Percentiles rank a stretch among this genome's conserved stretches.
phyloP scores from a whole-genome alignment of 768 basidiomycete species.

The Hortiboletus flavorubellus region DNA sequence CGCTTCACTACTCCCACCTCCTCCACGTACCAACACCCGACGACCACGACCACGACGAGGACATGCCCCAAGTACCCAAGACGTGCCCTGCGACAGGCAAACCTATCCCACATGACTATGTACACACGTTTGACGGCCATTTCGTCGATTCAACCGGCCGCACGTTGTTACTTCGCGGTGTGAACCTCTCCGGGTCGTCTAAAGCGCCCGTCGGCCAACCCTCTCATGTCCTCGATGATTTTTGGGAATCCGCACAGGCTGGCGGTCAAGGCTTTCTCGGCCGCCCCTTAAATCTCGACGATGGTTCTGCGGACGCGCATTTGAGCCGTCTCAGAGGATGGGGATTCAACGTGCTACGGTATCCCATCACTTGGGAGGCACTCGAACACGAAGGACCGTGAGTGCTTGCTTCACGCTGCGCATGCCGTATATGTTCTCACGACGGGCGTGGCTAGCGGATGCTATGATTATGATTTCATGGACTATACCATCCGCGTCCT shows the following conservation, averaged over 20 bases:
- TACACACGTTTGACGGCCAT: slow-evolving; percentile 63
- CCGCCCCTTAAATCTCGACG: slow-evolving; percentile 78
- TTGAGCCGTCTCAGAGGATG: slow-evolving; percentile 81
- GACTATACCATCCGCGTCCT: slow-evolving; percentile 86
- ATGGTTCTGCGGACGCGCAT: slow-evolving; percentile 83
- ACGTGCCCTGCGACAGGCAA: slow-evolving; percentile 19
- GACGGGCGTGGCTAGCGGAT: slow-evolving; percentile 50
- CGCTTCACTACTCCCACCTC: neutral
- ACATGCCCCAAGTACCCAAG: slow-evolving; percentile 22
- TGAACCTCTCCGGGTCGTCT: slow-evolving; percentile 87
- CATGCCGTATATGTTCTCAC: neutral
- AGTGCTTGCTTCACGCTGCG: slow-evolving; percentile 38
- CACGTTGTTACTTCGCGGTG: slow-evolving; percentile 83
- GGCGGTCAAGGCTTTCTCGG: slow-evolving; percentile 72
- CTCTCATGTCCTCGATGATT: slow-evolving; percentile 63
- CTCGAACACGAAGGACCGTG: slow-evolving; percentile 94
- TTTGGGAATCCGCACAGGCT: slow-evolving; percentile 77
- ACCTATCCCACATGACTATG: slow-evolving; percentile 31
- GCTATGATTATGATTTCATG: slow-evolving; percentile 89
- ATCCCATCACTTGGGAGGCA: slow-evolving; percentile 92
- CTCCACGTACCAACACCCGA: neutral
- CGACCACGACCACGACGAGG: slow-evolving; percentile 3
- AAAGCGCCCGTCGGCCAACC: slow-evolving; percentile 78
- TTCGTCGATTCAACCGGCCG: slow-evolving; percentile 77
- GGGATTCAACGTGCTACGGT: slow-evolving; percentile 88